Percentiles rank a stretch among this genome's conserved stretches.
Conservation (phyloP, 345 rosid species). For the Citrus medica region DNA sequence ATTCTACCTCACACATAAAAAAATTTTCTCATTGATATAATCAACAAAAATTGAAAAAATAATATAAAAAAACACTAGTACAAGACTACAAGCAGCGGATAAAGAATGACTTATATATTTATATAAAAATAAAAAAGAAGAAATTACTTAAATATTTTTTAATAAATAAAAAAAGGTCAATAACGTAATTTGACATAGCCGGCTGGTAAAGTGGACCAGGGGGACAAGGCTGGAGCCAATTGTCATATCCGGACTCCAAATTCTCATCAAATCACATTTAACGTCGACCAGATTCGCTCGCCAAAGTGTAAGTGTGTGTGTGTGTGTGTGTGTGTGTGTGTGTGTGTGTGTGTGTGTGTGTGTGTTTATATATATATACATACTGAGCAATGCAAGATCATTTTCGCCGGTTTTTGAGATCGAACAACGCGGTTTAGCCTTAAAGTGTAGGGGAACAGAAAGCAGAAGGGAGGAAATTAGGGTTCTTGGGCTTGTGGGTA, state of each 20-base stretch:
- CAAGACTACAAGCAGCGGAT: no score
- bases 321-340: no score
- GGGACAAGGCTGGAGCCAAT: background rate
- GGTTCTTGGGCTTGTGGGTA: slow-evolving; percentile 7
- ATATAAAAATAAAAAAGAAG: background rate
- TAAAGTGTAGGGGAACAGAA: no score
- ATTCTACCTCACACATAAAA: no score
- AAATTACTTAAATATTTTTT: background rate
- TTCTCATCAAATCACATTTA: background rate
- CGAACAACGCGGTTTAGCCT: background rate
- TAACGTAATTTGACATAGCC: background rate
- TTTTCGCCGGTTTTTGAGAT: background rate
- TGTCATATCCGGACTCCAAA: slow-evolving; percentile 11
- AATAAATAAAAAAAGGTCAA: background rate
- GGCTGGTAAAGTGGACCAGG: background rate
- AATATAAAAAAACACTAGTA: no score
- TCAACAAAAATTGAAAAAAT: no score
- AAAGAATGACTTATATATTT: no score
- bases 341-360: no score
- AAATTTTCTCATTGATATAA: no score
- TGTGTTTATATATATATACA: no score
- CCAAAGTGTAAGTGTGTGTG: no score
- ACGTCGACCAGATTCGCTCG: background rate
- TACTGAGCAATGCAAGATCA: no score
- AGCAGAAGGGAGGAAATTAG: background rate